Evolutionary conservation across 2,329 filamentous ascomycete genomes (phyloP), one percentile per base, ranked within the genome.

Genomic region (Cladophialophora yegresii): DNA sequence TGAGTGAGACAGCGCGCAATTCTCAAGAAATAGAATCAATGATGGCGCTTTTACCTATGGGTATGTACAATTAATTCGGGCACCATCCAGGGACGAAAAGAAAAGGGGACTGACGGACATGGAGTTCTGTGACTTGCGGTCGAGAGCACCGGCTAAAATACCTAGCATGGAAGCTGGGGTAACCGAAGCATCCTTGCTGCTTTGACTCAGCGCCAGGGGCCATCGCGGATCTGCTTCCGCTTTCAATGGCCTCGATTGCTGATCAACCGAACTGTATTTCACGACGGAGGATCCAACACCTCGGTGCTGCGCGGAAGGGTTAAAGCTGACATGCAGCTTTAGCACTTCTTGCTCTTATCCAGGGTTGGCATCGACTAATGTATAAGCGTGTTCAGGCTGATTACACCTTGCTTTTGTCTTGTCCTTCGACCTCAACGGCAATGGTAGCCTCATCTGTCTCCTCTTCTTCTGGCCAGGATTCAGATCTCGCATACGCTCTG

Each of bases 91-190:
- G n/a, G 16, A 20, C 16, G 36, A 43, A 43, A n/a, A 43, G 36
- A 43, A 43, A n/a, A 43, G 36, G 36, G n/a, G 6, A n/a, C 5
- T 20, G n/a, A 3, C 16, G 2, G n/a, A 7, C 36, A 43, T 43
- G 16, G 36, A 20, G 36, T 43, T 43, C 36, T 43, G 36, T 16
- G n/a, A 43, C 6, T 50, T 22, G 22, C 47, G 10, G 47, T 50
- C 47, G 22, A 50, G 6, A 6, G 22, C 22, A 50, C 12, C 47
- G 47, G 22, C 9, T 26, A 50, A 26, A 50, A 13, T 50, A 13
- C 45, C 45, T 50, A 26, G 45, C 20, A 50, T 26, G 45, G 45
- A 50, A 50, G 45, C 45, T 50, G 45, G 45, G 22, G 45, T 50
- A 50, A 12, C 33, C 4, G 12, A 5, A 4, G 16, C 36, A 40